Evolutionary conservation across 768 basidiomycete genomes (phyloP), one percentile per base, ranked within the genome.

Genomic region (Aureoboletus auriporus): DNA sequence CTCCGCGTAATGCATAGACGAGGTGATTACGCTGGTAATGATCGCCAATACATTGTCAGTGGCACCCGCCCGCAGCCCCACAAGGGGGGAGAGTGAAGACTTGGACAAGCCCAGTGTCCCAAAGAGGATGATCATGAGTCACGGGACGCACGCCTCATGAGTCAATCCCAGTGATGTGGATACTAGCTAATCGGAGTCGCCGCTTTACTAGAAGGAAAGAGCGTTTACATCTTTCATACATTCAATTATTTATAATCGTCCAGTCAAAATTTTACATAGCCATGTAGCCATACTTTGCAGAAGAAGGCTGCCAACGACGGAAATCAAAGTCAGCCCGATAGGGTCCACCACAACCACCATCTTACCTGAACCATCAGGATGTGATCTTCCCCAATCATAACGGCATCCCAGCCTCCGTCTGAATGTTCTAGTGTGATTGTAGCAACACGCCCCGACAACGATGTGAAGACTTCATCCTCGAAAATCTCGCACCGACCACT

Each of bases 351-450:
- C 14, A 20, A 10, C 26, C 9, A 42, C 17, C 3, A 9, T 29
- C 58, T 46, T 47, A 69, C 70, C 50, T 67, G 59, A 33, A 71
- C 64, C 47, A 67, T 54, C 2, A 72, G 39, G 20, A 71, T 56
- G 16, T 63, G 61, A 42, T 72, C 59, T 49, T 72, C 71, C 5
- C 66, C 59, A 11, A 71, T 57, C 71, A 71, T 71, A 23, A 57
- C 58, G 33, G 65, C 60, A 5, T 60, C 59, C 64, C 66, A 68
- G 9, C 55, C 56, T 7, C 53, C 35, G 8, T 55, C 50, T 27
- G 34, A 46, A 27, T 39, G 38, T 5, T 49, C 27, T 37, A 65
- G 56, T 4, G 43, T 31, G 39, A 65, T 3, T 35, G 23, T 44
- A 27, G 44, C 46, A 14, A 62, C 66, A 46, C 56, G 62, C 16